phyloP scores from a whole-genome alignment of 495 filamentous ascomycete species.

The Talaromyces wortmannii region DNA sequence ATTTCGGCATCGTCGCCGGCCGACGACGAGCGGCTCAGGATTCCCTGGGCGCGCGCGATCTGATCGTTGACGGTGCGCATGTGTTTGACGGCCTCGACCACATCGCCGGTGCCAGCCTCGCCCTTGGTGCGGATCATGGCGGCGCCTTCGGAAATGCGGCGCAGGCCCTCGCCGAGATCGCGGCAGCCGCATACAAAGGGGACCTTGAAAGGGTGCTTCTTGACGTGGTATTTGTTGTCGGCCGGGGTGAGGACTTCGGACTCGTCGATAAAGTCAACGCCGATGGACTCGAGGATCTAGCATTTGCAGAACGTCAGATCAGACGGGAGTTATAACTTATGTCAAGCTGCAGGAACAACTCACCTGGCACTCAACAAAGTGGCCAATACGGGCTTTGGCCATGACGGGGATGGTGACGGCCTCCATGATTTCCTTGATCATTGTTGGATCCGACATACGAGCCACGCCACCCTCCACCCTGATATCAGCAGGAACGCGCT shows the following conservation, averaged over 20 bases:
- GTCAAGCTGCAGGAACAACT: conserved; percentile 7
- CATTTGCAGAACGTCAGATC: background rate
- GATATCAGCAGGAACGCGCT: conserved; percentile 97
- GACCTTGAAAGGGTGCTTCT: conserved; percentile 73
- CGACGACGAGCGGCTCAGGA: conserved; percentile 42
- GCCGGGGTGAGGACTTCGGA: conserved; percentile 95
- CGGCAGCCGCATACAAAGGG: conserved; percentile 98
- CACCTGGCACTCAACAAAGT: conserved; percentile 95
- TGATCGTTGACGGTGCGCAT: conserved; percentile 85
- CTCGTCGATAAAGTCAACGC: conserved; percentile 97
- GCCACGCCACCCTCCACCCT: conserved; percentile 87
- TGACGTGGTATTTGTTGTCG: conserved; percentile 84
- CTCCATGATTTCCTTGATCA: conserved; percentile 95
- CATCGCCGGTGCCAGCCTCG: conserved; percentile 96
- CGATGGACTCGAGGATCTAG: conserved; percentile 88
- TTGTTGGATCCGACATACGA: conserved; percentile 90
- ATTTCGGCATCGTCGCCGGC: conserved; percentile 50
- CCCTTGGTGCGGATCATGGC: conserved; percentile 99
- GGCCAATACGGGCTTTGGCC: conserved; percentile 97
- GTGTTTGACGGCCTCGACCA: conserved; percentile 94
- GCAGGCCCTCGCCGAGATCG: conserved; percentile 88
- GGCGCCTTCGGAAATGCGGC: conserved; percentile 87
- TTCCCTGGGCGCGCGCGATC: conserved; percentile 66
- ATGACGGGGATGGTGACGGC: conserved; percentile 99
- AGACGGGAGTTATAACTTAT: background rate